Base-by-base conservation (phyloP, 75 land plant genomes). In the Chamaecyparis obtusa region DNA sequence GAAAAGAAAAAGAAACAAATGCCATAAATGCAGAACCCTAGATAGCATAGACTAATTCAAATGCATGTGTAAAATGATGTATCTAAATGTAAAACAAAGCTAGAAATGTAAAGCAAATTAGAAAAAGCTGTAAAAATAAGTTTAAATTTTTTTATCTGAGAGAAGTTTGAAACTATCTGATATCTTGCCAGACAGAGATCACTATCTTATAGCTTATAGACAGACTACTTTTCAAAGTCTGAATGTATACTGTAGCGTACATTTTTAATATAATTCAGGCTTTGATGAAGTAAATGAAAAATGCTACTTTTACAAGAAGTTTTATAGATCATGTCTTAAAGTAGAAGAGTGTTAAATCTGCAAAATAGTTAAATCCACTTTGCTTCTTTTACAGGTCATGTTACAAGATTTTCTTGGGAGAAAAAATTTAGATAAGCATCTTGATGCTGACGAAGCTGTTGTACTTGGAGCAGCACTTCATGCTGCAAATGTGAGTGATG, bases 361-460 rank as follows among this genome's bases (percentile, higher is more conserved):
- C 46, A 78, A 78, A 78, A 9, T 21, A 39, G 44, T 81, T 14
- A 81, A 44, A 81, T 27, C 10, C 13, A 39, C 5, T 27, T 83
- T 69, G 89, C 51, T 32, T 27, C 79, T 90, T 14, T 41, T 88
- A 86, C 94, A 97, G 97, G 91, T 90, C 60, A 93, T 91, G 85
- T 90, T 97, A 17, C 92, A 93, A 86, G 96, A 92, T 74, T 94
- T 92, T 87, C 92, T 97, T 85, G 98, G 95, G 75, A 94, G 93
- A 86, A 92, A 90, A 69, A 91, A 90, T 44, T 88, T 96, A 79
- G 98, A 95, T 86, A 96, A 91, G 87, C 99, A 97, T 89, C 93
- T 97, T 87, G 99, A 97, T 91, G 95, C 99, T 80, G 99, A 97
- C 92, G 99, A 97, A 90, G 99, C 99, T 83, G 93, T 95, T 39